A percentile compares a stretch with the other conserved stretches of the same genome.
phyloP scores from a whole-genome alignment of 176 grass and related monocot genomes.

The Triticum urartu region DNA sequence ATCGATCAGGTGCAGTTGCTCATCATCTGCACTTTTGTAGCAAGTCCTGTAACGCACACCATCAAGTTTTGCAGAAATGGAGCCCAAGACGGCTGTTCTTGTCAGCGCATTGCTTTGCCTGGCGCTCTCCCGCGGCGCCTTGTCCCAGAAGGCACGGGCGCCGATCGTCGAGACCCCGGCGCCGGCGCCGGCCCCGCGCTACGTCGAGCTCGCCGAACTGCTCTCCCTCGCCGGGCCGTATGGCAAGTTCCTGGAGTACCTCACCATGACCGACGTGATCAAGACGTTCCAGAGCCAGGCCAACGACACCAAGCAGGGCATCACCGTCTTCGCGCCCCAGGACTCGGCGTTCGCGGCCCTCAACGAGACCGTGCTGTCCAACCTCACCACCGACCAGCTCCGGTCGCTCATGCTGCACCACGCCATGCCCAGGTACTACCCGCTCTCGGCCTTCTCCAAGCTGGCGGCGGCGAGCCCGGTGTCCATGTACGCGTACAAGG shows the following conservation, averaged over 20 bases:
- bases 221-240: conserved; percentile 52
- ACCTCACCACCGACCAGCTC: conserved; percentile 46
- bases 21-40: background rate
- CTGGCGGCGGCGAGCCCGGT: conserved; percentile 36
- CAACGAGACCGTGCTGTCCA: conserved; percentile 19
- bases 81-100: background rate
- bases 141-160: background rate
- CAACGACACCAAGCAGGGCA: conserved; percentile 40
- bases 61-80: background rate
- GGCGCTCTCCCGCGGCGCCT: background rate
- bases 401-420: conserved; percentile 53
- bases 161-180: conserved; percentile 19
- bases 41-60: background rate
- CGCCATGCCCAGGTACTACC: conserved; percentile 33
- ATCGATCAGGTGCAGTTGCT: background rate
- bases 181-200: conserved; percentile 44
- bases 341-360: conserved; percentile 49
- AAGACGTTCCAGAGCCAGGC: conserved; percentile 46
- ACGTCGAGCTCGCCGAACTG: conserved; percentile 50
- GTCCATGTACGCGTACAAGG: conserved; percentile 35
- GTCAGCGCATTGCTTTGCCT: conserved; percentile 18
- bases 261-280: conserved; percentile 46
- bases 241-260: conserved; percentile 37
- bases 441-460: conserved; percentile 43
- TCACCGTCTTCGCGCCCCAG: conserved; percentile 51